Evolutionary conservation across 331 rosid genomes (phyloP), one percentile per base, ranked within the genome.

Genomic region (Acacia pycnantha): DNA sequence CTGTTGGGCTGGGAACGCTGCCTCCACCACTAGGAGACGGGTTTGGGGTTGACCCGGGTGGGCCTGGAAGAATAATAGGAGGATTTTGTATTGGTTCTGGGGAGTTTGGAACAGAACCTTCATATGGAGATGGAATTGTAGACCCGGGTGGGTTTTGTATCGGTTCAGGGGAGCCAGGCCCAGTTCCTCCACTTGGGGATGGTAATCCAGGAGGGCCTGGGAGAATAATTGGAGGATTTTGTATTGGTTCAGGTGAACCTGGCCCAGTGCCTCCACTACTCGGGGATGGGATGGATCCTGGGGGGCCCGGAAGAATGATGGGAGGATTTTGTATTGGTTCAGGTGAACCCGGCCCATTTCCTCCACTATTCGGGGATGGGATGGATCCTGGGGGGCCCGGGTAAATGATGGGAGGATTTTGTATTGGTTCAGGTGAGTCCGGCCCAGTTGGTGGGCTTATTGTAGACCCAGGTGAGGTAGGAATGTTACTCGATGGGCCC

Each of bases 11-110:
- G 1, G 93, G 93, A 5, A 69, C 54, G n/a, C 72, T 66, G 3
- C 86, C 62, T 18, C 65, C 88, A 37, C 78, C 89, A 1, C 54
- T 14, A 0, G 98, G 94, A 21, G 95, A 82, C 3, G 97, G 98
- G 54, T 87, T 79, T 54, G 24, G 44, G 3, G 81, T 24, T 5
- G 85, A 18, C 5, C 29, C 82, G 0, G 91, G 87, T 50, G 85
- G 92, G 84, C 82, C 61, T 81, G 89, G 92, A 54, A 51, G 2
- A 59, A 48, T 70, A 33, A 72, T 46, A 1, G 92, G 90, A 22
- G 91, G 93, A 35, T 81, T 85, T 0, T 77, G 69, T 16, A 71
- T 5, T 1, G 87, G 88, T 26, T 62, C 81, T 0, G 92, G 97
- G 4, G 58, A 14, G 82, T 91, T 84, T 0, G 98, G 97, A 21